Conservation (phyloP, 1,139 yeast species). For the Nakaseomyces kungkrabaensis region DNA sequence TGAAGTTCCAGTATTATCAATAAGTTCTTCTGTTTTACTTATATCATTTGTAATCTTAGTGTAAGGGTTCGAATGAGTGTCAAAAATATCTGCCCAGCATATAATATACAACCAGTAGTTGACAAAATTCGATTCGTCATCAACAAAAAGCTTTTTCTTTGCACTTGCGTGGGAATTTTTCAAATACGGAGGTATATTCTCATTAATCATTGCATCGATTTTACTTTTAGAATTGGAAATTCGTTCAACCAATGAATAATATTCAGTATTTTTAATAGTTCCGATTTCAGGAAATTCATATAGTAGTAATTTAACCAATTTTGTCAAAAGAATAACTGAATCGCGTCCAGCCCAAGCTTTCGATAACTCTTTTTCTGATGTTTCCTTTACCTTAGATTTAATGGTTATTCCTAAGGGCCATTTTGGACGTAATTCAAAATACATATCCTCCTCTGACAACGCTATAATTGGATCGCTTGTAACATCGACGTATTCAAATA, state of each 20-base stretch:
- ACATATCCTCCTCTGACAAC: conserved; percentile 12
- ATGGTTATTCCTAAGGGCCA: conserved; percentile 56
- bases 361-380: conserved; percentile 40
- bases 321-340: conserved; percentile 39
- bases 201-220: not conserved
- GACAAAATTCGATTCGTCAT: conserved; percentile 34
- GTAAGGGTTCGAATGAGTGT: conserved; percentile 25
- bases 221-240: not conserved
- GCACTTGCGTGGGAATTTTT: not conserved
- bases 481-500: conserved; percentile 1
- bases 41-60: not conserved
- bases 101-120: conserved; percentile 71
- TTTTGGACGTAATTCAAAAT: conserved; percentile 24
- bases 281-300: conserved; percentile 33
- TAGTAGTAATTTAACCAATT: conserved; percentile 34
- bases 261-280: conserved; percentile 29
- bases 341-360: conserved; percentile 55
- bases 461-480: conserved; percentile 6
- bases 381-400: conserved; percentile 49
- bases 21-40: not conserved
- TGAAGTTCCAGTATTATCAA: not conserved
- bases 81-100: conserved; percentile 57
- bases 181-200: not conserved
- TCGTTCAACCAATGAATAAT: conserved; percentile 15
- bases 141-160: conserved; percentile 37